phyloP scores from a whole-genome alignment of 352 stramenopile species.

The Phytophthora idaei region DNA sequence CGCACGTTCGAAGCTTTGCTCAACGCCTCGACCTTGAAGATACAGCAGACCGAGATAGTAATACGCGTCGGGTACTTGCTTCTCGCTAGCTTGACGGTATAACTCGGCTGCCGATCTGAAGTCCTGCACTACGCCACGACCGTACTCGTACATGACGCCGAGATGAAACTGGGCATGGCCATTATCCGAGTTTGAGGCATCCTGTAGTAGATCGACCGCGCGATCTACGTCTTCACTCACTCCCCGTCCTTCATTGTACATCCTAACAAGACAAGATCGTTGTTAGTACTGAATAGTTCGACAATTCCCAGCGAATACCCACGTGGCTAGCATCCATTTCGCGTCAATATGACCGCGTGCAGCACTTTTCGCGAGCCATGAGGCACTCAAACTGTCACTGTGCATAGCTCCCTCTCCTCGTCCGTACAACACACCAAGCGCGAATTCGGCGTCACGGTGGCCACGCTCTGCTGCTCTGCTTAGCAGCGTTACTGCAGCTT shows the following conservation, averaged over 20 bases:
- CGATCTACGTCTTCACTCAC: slow-evolving; percentile 36
- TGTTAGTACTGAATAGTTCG: slow-evolving; percentile 1
- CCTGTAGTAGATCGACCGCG: slow-evolving; percentile 39
- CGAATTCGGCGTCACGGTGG: slow-evolving; percentile 55
- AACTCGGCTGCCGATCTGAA: slow-evolving; percentile 41
- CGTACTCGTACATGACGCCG: slow-evolving; percentile 62
- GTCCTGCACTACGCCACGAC: slow-evolving; percentile 47
- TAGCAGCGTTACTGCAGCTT: slow-evolving; percentile 40
- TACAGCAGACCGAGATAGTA: slow-evolving; percentile 67
- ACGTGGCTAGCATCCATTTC: slow-evolving; percentile 64
- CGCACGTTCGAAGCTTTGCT: slow-evolving; percentile 40
- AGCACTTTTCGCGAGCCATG: slow-evolving; percentile 49
- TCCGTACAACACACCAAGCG: slow-evolving; percentile 48
- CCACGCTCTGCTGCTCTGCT: slow-evolving; percentile 26
- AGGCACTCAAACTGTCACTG: slow-evolving; percentile 42
- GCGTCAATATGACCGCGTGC: slow-evolving; percentile 45
- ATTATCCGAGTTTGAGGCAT: slow-evolving; percentile 31
- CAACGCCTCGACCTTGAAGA: slow-evolving; percentile 48
- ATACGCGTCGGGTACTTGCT: slow-evolving; percentile 45
- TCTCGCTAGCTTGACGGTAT: slow-evolving; percentile 35
- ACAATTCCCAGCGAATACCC: slow-evolving; percentile 11
- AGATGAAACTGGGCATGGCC: slow-evolving; percentile 45
- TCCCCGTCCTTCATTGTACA: slow-evolving; percentile 52
- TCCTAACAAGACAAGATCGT: slow-evolving; percentile 19
- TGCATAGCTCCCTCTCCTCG: slow-evolving; percentile 31